Conservation (phyloP, 2,329 filamentous ascomycete genomes). For the Aspergillus jensenii region DNA sequence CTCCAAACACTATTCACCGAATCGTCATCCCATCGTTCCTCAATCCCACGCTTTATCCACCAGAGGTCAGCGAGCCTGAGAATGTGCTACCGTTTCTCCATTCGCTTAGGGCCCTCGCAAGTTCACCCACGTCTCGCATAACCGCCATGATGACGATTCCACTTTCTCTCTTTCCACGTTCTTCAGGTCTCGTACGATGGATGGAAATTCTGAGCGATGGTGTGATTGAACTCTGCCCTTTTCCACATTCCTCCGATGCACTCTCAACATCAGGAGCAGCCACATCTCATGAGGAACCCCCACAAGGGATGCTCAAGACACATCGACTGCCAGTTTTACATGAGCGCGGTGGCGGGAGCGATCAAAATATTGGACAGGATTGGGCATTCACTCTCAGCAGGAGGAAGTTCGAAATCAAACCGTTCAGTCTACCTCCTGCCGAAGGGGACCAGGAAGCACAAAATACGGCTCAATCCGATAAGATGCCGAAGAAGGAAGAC, state of each 20-base stretch:
- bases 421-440: slow-evolving; percentile 84
- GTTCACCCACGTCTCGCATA: slow-evolving; percentile 63
- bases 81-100: slow-evolving; percentile 81
- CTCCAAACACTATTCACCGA: slow-evolving; percentile 68
- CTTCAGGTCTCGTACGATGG: slow-evolving; percentile 76
- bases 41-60: slow-evolving; percentile 79
- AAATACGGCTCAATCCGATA: slow-evolving; percentile 44
- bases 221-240: slow-evolving; percentile 79
- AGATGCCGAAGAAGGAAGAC: slow-evolving; percentile 62
- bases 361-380: slow-evolving; percentile 73
- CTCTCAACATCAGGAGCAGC: slow-evolving; percentile 54
- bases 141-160: slow-evolving; percentile 77
- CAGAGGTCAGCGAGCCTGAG: slow-evolving; percentile 66
- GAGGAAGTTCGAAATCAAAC: slow-evolving; percentile 78
- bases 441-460: slow-evolving; percentile 70
- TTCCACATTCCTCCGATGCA: slow-evolving; percentile 59
- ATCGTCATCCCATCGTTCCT: slow-evolving; percentile 82
- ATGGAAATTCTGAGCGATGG: slow-evolving; percentile 82
- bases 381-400: slow-evolving; percentile 87
- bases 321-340: slow-evolving; percentile 82
- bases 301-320: slow-evolving; percentile 81
- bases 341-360: slow-evolving; percentile 80
- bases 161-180: slow-evolving; percentile 74
- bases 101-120: slow-evolving; percentile 70
- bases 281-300: slow-evolving; percentile 67